phyloP scores from a whole-genome alignment of 2,329 filamentous ascomycete species.

The Passalora sequoiae region DNA sequence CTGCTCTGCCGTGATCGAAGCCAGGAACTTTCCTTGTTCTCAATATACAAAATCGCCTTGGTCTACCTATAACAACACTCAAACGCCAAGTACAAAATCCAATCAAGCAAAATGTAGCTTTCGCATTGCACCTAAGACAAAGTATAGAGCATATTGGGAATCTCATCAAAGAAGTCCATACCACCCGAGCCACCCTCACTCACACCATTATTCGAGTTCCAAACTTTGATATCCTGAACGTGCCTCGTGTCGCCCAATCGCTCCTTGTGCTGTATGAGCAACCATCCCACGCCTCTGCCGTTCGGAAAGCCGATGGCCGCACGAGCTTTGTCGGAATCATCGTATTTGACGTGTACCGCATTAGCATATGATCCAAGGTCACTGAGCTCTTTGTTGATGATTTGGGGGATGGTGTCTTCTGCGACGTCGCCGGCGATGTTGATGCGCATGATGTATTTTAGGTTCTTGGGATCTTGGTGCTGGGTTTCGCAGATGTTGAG shows the following conservation, averaged over 20 bases:
- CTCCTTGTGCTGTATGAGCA: slow-evolving; percentile 10
- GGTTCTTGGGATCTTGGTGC: neutral
- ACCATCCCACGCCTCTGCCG: slow-evolving; percentile 8
- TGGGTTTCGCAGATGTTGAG: neutral
- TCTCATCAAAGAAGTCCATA: slow-evolving; percentile 1
- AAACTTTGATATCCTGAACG: slow-evolving; percentile 5
- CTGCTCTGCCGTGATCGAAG: too few relatives aligned
- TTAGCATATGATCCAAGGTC: neutral
- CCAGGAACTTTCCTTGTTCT: too few relatives aligned
- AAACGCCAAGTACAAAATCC: too few relatives aligned
- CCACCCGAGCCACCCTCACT: too few relatives aligned
- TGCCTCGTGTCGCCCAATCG: slow-evolving; percentile 5
- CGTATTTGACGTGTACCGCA: neutral
- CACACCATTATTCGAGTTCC: slow-evolving; percentile 7
- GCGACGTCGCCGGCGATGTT: slow-evolving; percentile 3
- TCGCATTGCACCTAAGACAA: too few relatives aligned
- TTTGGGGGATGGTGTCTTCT: neutral
- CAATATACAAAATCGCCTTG: too few relatives aligned
- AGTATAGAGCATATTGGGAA: slow-evolving; percentile 8
- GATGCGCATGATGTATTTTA: slow-evolving; percentile 4
- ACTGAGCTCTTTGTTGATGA: neutral
- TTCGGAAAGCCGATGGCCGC: slow-evolving; percentile 8
- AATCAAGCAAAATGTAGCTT: too few relatives aligned
- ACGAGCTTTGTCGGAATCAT: neutral
- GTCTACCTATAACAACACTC: too few relatives aligned